phyloP scores from a whole-genome alignment of 345 rosid species.

The Dipteronia sinensis region DNA sequence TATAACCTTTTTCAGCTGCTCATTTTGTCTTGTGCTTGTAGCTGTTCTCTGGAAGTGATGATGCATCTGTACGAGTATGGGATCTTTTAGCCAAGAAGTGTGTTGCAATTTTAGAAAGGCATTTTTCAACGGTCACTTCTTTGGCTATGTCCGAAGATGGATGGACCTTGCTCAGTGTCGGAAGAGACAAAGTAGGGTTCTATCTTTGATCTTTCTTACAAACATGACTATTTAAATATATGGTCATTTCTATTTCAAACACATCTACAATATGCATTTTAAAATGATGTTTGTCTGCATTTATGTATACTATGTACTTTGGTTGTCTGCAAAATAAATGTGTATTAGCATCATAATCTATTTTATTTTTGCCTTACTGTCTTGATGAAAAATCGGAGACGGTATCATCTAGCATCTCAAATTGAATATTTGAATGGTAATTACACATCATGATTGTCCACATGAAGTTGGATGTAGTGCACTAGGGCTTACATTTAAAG shows the following conservation, averaged over 20 bases:
- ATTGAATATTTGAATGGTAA: no score
- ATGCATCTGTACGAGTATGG: conserved; percentile 86
- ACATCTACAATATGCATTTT: background rate
- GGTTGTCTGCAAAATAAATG: background rate
- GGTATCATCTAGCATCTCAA: no score
- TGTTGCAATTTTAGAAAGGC: conserved; percentile 66
- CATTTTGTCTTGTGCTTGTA: conserved; percentile 27
- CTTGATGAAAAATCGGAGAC: no score
- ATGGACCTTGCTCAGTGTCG: conserved; percentile 72
- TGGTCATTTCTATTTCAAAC: background rate
- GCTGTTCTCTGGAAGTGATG: conserved; percentile 94
- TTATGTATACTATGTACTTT: background rate
- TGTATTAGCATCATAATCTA: background rate
- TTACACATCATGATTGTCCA: no score
- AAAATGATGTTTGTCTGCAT: background rate
- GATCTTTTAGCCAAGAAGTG: conserved; percentile 78
- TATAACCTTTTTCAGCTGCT: background rate
- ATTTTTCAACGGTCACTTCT: conserved; percentile 83
- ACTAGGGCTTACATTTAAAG: no score
- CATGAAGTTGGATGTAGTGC: no score
- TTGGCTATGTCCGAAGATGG: conserved; percentile 86
- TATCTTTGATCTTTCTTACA: conserved; percentile 4
- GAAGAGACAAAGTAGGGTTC: conserved; percentile 82
- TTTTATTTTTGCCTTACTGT: background rate
- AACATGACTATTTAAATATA: background rate